phyloP scores from a whole-genome alignment of 2,329 filamentous ascomycete genomes.

The Talaromyces rugulosus region DNA sequence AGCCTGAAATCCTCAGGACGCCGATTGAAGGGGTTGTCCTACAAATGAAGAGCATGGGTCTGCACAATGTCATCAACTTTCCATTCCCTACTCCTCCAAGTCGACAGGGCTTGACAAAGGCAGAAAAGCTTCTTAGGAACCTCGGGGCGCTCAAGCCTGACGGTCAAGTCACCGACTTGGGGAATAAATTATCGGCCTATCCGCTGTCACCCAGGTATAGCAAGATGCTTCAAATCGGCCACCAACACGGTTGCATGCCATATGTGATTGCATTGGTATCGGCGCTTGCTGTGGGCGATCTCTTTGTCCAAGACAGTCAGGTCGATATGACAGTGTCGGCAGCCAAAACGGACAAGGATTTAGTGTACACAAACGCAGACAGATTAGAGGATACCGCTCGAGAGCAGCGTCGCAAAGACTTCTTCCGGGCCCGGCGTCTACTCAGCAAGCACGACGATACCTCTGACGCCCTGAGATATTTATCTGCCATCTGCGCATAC shows the following conservation, averaged over 20 bases:
- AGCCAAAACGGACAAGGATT: conserved; percentile 34
- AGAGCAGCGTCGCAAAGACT: conserved; percentile 60
- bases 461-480: conserved; percentile 83
- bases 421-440: conserved; percentile 69
- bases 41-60: conserved; percentile 90
- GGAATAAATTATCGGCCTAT: conserved; percentile 79
- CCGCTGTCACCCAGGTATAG: conserved; percentile 87
- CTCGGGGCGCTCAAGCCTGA: conserved; percentile 70
- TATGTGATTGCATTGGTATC: conserved; percentile 88
- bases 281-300: conserved; percentile 78
- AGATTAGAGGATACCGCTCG: conserved; percentile 67
- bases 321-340: conserved; percentile 57
- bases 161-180: conserved; percentile 73
- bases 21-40: conserved; percentile 90
- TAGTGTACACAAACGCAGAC: conserved; percentile 58
- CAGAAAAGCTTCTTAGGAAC: conserved; percentile 81
- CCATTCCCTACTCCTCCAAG: conserved; percentile 92
- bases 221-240: conserved; percentile 84
- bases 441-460: conserved; percentile 77
- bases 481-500: conserved; percentile 85
- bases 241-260: conserved; percentile 74
- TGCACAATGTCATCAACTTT: conserved; percentile 87
- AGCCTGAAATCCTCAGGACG: conserved; percentile 84
- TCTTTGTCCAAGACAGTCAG: conserved; percentile 80
- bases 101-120: conserved; percentile 68